phyloP scores from a whole-genome alignment of 495 filamentous ascomycete species.

The Talaromyces proteolyticus region DNA sequence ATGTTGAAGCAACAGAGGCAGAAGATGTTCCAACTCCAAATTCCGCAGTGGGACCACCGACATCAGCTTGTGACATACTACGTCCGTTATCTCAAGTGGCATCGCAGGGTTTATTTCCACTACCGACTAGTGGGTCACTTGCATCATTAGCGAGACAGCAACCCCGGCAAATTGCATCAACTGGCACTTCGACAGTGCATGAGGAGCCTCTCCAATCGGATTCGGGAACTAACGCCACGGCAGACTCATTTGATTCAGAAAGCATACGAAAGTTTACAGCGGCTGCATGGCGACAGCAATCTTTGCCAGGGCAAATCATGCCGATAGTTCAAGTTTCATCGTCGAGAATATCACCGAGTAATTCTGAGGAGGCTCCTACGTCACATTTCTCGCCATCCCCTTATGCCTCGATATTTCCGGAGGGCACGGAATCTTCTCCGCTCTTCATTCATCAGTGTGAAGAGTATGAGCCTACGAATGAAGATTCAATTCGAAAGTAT shows the following conservation, averaged over 20 bases:
- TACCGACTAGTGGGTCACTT: conserved; percentile 7
- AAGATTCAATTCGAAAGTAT: neutral
- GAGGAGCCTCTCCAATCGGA: conserved; percentile 6
- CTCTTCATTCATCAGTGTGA: neutral
- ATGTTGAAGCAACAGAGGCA: neutral
- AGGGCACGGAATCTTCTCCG: conserved; percentile 1
- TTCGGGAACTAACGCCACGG: conserved; percentile 2
- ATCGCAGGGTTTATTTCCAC: neutral
- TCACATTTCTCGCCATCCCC: neutral
- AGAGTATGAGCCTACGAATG: neutral
- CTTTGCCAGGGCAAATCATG: neutral
- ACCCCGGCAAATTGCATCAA: neutral
- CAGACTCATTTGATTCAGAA: neutral
- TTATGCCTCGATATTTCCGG: conserved; percentile 1
- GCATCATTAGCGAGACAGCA: conserved; percentile 7
- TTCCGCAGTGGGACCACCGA: too few species aligned
- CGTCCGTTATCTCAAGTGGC: conserved; percentile 3
- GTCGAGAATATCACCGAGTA: neutral
- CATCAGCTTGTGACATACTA: conserved; percentile 3
- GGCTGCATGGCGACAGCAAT: neutral
- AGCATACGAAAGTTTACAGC: neutral
- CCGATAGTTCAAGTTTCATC: neutral
- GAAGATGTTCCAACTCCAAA: too few species aligned
- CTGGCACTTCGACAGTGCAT: neutral
- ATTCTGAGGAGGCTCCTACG: neutral